Percentiles rank a stretch among this genome's conserved stretches.
Conservation (phyloP, 139 green algal species). For the Eudorina sp. region DNA sequence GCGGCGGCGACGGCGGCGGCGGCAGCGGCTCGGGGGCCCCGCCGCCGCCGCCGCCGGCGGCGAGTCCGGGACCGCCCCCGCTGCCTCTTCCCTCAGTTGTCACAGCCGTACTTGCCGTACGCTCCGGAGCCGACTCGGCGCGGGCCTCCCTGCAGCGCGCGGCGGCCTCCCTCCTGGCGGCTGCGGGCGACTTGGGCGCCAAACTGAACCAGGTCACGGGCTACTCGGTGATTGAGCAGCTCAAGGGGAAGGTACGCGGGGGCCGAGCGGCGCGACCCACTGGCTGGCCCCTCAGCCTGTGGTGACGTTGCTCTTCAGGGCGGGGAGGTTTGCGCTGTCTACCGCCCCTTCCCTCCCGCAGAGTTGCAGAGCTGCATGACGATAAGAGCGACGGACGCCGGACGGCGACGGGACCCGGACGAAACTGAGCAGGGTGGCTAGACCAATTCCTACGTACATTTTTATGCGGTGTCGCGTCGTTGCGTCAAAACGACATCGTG, state of each 20-base stretch:
- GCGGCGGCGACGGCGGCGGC: neutral
- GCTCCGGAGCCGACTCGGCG: neutral
- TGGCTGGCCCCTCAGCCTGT: too few relatives aligned
- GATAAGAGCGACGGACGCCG: too few relatives aligned
- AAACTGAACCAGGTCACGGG: conserved; percentile 34
- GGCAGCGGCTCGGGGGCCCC: neutral
- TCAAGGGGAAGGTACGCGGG: conserved; percentile 23
- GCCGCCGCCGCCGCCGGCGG: neutral
- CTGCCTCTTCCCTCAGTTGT: neutral
- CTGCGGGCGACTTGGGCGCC: neutral
- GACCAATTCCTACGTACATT: too few relatives aligned
- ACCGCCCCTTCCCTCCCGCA: neutral
- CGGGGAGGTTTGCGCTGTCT: neutral
- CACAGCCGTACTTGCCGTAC: neutral
- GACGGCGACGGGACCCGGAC: too few relatives aligned
- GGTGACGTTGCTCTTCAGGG: neutral
- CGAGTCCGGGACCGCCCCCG: neutral
- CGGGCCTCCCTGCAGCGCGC: neutral
- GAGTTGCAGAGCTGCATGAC: neutral
- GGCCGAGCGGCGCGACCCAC: too few relatives aligned
- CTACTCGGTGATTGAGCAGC: conserved; percentile 39
- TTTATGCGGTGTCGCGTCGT: too few relatives aligned
- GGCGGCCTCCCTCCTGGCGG: neutral
- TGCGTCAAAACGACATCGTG: too few relatives aligned
- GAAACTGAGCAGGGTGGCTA: too few relatives aligned